These are phyloP conservation scores for Colletotrichum eleusines DNA, from an alignment of 2,329 filamentous ascomycete genomes.

Conservation along the genomic window DNA sequence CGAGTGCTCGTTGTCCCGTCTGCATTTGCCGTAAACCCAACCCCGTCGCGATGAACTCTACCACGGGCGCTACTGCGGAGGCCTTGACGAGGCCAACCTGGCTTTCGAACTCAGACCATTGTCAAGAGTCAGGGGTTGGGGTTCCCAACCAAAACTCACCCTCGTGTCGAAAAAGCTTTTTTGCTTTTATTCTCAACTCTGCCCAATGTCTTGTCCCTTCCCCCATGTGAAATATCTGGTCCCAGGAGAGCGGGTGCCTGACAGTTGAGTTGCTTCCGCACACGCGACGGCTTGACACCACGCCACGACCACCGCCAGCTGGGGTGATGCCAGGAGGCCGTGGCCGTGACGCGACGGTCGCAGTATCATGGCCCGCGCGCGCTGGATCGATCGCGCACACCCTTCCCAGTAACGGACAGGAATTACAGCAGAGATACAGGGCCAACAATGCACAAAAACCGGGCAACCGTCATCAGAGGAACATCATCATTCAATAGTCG, in stretches of 20 bases:
- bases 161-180: not conserved
- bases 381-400: not conserved
- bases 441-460: not conserved
- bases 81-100: not conserved
- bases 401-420: too few species aligned
- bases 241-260: constrained; percentile 20
- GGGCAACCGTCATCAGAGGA: not conserved
- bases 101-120: not conserved
- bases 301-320: not conserved
- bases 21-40: constrained; percentile 5
- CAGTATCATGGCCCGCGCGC: not conserved
- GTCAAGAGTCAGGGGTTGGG: not conserved
- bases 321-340: constrained; percentile 10
- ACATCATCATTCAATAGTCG: constrained; percentile 16
- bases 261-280: not conserved
- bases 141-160: not conserved
- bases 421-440: too few species aligned
- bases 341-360: not conserved
- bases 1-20: not conserved
- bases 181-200: not conserved
- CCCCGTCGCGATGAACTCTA: not conserved
- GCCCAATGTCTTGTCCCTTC: constrained; percentile 7
- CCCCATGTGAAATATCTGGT: constrained; percentile 4
- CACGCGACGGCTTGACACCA: constrained; percentile 12
- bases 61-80: not conserved